Conservation (phyloP, 208 protist species). For the Balamuthia mandrillaris region DNA sequence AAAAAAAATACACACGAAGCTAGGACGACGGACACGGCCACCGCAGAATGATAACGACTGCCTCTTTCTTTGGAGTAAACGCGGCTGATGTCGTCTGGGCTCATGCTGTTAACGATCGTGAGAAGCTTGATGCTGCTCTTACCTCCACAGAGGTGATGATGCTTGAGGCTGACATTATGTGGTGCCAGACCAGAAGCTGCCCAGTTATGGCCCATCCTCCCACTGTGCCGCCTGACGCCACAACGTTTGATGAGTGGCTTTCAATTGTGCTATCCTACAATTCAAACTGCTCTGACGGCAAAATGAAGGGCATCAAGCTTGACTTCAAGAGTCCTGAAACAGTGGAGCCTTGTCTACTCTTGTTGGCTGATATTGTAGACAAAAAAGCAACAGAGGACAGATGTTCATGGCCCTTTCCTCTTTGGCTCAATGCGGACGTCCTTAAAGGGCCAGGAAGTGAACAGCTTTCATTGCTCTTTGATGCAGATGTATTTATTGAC, state of each 20-base stretch:
- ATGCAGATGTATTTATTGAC: background rate
- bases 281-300: background rate
- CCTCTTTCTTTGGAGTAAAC: background rate
- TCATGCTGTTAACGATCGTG: background rate
- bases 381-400: background rate
- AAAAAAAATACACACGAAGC: too few species aligned
- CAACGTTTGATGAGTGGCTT: background rate
- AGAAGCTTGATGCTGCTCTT: background rate
- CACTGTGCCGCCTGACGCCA: background rate
- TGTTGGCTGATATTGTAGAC: background rate
- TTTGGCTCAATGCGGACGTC: slow-evolving; percentile 7
- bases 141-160: background rate
- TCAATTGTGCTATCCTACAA: background rate
- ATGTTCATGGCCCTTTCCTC: too few species aligned
- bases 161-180: slow-evolving; percentile 5
- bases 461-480: background rate
- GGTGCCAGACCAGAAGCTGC: background rate
- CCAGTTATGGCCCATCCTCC: slow-evolving; percentile 18
- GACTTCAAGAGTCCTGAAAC: background rate
- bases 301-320: slow-evolving; percentile 12
- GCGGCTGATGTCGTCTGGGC: background rate
- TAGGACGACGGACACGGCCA: too few species aligned
- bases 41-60: too few species aligned
- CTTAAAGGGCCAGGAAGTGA: background rate
- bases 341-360: background rate